Evolutionary conservation across 2,329 filamentous ascomycete genomes (phyloP).

Genomic region (Botrytis galanthina): DNA sequence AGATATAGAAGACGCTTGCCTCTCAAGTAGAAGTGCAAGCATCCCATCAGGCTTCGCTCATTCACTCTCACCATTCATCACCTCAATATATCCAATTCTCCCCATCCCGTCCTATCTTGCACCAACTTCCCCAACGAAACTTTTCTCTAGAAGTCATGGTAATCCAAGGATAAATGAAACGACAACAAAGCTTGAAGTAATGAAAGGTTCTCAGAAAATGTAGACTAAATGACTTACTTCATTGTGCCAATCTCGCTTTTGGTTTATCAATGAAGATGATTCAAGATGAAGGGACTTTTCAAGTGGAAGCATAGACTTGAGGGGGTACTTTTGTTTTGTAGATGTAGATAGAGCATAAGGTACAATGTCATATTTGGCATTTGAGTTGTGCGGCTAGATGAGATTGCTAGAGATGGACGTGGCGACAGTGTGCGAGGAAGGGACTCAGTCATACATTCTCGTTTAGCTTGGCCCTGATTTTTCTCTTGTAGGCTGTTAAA

Average conservation of each 20-base stretch:
- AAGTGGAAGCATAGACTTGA: not conserved
- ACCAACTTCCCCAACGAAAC: not conserved
- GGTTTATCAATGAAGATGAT: not conserved
- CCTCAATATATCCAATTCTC: not conserved
- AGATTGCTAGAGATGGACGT: not conserved
- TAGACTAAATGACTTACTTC: not conserved
- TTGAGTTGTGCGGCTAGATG: not conserved
- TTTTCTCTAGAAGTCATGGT: not conserved
- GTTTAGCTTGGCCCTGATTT: not conserved
- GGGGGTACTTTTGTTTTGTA: not conserved
- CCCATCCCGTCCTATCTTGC: not conserved
- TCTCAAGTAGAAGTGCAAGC: not conserved
- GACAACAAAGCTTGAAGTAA: not conserved
- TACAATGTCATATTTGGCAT: not conserved
- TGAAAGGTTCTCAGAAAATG: not conserved
- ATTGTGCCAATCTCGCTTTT: not conserved
- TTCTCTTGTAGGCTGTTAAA: not conserved
- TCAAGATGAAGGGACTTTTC: not conserved
- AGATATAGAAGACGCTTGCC: rapidly evolving
- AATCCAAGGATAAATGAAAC: not conserved
- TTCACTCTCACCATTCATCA: not conserved
- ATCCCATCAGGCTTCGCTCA: not conserved
- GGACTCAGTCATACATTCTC: not conserved
- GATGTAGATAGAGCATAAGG: not conserved
- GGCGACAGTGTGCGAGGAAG: not conserved